Evolutionary conservation across 257 asterid species (phyloP).

Genomic region (Capsicum rhomboideum): DNA sequence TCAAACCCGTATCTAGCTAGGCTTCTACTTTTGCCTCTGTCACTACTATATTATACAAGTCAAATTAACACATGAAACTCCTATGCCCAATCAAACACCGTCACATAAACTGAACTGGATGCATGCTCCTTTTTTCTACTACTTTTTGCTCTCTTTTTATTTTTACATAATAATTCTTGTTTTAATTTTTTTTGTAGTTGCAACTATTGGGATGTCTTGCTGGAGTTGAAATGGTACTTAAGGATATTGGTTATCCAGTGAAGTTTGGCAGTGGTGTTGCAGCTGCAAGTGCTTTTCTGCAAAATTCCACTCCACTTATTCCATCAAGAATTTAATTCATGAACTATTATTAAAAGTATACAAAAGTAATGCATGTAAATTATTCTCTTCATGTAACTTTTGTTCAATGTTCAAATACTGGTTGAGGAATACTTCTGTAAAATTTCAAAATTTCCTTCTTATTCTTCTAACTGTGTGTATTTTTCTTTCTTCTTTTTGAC

Average conservation of each 20-base stretch:
- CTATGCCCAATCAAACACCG: not conserved
- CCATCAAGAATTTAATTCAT: constrained; percentile 84
- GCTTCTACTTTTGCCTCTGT: not conserved
- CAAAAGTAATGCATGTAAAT: not conserved
- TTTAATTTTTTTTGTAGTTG: constrained; percentile 31
- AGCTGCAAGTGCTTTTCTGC: constrained; percentile 81
- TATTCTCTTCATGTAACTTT: not conserved
- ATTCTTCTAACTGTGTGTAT: not conserved
- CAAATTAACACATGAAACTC: not conserved
- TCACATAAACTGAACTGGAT: not conserved
- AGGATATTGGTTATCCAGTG: constrained; percentile 86
- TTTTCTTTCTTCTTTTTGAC: not conserved
- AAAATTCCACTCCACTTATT: constrained; percentile 80
- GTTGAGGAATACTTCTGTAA: not conserved
- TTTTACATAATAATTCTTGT: not conserved
- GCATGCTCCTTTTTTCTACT: not conserved
- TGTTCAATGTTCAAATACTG: not conserved
- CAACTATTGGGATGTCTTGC: constrained; percentile 96
- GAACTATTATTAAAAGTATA: not conserved
- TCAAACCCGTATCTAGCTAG: no score
- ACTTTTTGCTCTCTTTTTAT: not conserved
- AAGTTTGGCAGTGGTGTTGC: constrained; percentile 91
- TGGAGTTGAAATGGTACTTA: constrained; percentile 99
- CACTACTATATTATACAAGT: not conserved
- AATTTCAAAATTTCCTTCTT: not conserved